Evolutionary conservation across 257 asterid species (phyloP), one percentile per base, ranked within the genome.

Genomic region (Perilla frutescens): DNA sequence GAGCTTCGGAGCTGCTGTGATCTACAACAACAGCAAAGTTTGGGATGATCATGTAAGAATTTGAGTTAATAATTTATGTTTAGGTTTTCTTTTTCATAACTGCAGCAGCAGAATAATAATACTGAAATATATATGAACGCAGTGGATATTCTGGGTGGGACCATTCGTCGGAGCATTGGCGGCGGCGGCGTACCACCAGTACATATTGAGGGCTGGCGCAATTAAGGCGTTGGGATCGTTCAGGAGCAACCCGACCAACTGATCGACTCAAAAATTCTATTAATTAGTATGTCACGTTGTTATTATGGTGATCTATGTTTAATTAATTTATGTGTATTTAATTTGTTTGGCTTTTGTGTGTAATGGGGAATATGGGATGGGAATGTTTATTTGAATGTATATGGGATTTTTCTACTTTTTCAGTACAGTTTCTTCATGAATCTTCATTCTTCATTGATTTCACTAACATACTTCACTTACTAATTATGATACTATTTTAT

Each of bases 141-240:
- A 92, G 97, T 92, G 97, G 97, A 92, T 92, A 6, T 91, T 91
- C 85, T 91, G 96, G 97, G 96, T 92, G 37, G 96, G 97, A 12
- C 97, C 97, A 15, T 81, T 92, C 4, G 85, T 87, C 39, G 98
- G 98, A 69, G 98, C 98, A 7, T 11, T 82, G 70, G 87, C 87
- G 7, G 97, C 97, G 70, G 94, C 97, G 67, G 91, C 91, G 15
- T 91, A 91, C 79, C 96, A 89, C 79, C 94, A 89, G 83, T 91
- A 86, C 74, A 88, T 91, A 60, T 79, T 91, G 88, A 86, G 97
- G 72, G 97, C 96, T 7, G 92, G 89, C 37, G 97, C 92, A 3
- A 89, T 86, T 4, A 89, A 89, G 78, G 96, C 97, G 11, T 71
- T 91, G 87, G 96, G 95, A 77, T 91, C 97, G 7, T 91, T 89